Conservation (phyloP, 2,329 filamentous ascomycete genomes). For the Ascocoryne sarcoides region DNA sequence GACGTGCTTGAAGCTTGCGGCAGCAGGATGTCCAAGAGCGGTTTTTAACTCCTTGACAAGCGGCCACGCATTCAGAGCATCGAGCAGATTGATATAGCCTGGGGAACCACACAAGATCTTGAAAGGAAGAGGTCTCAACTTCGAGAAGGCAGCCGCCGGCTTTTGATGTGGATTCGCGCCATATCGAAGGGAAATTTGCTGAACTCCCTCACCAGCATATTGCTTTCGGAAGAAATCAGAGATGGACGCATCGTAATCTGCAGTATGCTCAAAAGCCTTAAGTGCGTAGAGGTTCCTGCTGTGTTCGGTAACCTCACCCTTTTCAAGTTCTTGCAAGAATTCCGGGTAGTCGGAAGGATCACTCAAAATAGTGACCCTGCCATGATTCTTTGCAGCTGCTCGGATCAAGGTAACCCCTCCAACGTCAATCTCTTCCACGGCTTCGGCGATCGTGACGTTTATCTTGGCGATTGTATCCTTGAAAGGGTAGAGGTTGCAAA, state of each 20-base stretch:
- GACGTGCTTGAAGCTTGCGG: constrained; percentile 98
- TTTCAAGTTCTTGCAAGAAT: constrained; percentile 83
- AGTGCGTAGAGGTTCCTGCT: constrained; percentile 85
- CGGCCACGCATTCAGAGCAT: constrained; percentile 94
- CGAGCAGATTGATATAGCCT: constrained; percentile 95
- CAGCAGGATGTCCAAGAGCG: constrained; percentile 79
- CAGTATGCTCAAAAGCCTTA: constrained; percentile 97
- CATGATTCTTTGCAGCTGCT: constrained; percentile 96
- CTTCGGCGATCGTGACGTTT: constrained; percentile 93
- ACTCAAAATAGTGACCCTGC: constrained; percentile 88
- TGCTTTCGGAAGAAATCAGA: constrained; percentile 96
- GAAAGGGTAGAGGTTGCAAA: constrained; percentile 99
- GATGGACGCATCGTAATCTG: constrained; percentile 92
- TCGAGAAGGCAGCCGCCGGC: constrained; percentile 77
- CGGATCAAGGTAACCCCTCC: constrained; percentile 94
- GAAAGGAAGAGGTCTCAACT: constrained; percentile 74
- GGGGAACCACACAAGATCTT: constrained; percentile 84
- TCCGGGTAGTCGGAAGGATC: constrained; percentile 90
- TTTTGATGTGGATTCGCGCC: constrained; percentile 98
- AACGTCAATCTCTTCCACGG: constrained; percentile 98
- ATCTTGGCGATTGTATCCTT: constrained; percentile 96
- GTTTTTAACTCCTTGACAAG: constrained; percentile 92
- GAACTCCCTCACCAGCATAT: constrained; percentile 77
- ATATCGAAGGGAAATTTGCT: constrained; percentile 82
- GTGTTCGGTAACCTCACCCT: constrained; percentile 75